phyloP scores from a whole-genome alignment of 257 asterid species.

The Solanum lignicaule region DNA sequence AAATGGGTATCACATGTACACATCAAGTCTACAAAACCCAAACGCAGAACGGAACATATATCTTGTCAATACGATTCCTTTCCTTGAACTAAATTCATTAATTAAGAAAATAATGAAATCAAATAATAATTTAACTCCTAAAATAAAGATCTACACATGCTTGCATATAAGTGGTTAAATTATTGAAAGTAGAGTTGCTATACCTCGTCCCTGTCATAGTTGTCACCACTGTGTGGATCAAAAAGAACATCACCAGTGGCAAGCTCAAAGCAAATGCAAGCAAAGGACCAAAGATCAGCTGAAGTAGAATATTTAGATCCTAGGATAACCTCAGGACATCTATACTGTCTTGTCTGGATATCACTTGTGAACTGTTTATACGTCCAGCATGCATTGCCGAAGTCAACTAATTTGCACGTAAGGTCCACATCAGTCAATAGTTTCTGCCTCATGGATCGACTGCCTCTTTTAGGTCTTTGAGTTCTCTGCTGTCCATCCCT shows the following conservation, averaged over 20 bases:
- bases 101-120: neutral
- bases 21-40: neutral
- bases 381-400: constrained; percentile 99
- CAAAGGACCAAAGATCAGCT: constrained; percentile 97
- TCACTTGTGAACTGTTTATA: constrained; percentile 85
- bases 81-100: neutral
- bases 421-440: constrained; percentile 76
- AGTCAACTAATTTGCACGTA: constrained; percentile 88
- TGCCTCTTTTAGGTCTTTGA: constrained; percentile 62
- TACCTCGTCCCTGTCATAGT: constrained; percentile 89
- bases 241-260: constrained; percentile 96
- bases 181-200: neutral
- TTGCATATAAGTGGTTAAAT: neutral
- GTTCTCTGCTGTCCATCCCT: constrained; percentile 25
- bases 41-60: neutral
- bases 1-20: neutral
- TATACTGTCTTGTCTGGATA: constrained; percentile 91
- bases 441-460: constrained; percentile 51
- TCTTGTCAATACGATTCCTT: neutral
- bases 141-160: neutral
- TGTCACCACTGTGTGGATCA: constrained; percentile 92
- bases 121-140: neutral
- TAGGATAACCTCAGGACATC: constrained; percentile 92
- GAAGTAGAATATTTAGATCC: constrained; percentile 90
- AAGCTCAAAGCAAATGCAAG: constrained; percentile 96